A percentile compares a stretch with the other conserved stretches of the same genome.
Evolutionary conservation across 345 rosid genomes (phyloP).

Genomic region (Salix dunnii): DNA sequence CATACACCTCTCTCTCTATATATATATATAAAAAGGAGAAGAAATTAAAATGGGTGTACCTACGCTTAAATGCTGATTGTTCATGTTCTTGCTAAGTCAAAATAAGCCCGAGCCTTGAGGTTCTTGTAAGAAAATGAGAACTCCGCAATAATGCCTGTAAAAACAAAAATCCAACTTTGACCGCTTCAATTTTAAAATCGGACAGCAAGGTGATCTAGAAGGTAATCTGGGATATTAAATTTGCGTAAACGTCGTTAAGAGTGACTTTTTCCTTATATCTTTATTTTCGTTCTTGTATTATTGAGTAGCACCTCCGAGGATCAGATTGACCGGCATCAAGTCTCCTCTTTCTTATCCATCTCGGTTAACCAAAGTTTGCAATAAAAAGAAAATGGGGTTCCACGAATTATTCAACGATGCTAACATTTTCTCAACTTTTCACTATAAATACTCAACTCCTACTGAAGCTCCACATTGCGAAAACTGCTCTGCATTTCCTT

Average conservation of each 20-base stretch:
- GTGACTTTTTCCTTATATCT: too few relatives aligned
- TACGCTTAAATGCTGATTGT: not conserved
- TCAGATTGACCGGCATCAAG: not conserved
- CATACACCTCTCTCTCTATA: not conserved
- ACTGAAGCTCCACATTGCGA: too few relatives aligned
- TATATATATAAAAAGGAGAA: too few relatives aligned
- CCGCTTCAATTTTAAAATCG: not conserved
- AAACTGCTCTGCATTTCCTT: too few relatives aligned
- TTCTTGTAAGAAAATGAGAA: not conserved
- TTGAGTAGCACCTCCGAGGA: not conserved
- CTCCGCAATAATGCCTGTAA: not conserved
- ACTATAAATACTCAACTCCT: too few relatives aligned
- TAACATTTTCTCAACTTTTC: too few relatives aligned
- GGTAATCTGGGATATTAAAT: not conserved
- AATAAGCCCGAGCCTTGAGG: not conserved
- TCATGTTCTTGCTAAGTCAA: too few relatives aligned
- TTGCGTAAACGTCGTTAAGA: too few relatives aligned
- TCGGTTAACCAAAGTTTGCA: too few relatives aligned
- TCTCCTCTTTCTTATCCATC: too few relatives aligned
- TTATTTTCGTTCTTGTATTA: not conserved
- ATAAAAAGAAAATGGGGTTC: too few relatives aligned
- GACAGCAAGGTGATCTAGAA: not conserved
- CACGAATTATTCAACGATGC: too few relatives aligned
- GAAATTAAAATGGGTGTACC: not conserved
- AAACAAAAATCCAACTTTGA: not conserved